Conservation (phyloP, 2,329 filamentous ascomycete genomes). For the Fusarium sp. region DNA sequence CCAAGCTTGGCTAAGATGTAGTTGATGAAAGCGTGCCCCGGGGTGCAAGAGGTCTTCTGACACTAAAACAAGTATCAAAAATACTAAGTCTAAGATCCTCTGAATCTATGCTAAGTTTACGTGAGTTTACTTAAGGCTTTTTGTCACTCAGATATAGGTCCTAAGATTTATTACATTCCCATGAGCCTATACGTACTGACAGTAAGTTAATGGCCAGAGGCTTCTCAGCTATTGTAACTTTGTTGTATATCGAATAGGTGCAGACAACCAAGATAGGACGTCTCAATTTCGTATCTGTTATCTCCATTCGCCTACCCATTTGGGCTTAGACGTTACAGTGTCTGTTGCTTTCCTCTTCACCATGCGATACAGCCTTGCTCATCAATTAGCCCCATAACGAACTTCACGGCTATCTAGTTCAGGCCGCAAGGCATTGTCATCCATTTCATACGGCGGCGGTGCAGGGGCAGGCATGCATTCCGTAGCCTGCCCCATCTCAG, state of each 20-base stretch:
- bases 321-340: background rate
- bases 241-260: background rate
- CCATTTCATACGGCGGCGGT: background rate
- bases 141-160: accelerated
- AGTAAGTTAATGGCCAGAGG: too few relatives aligned
- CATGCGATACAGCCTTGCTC: background rate
- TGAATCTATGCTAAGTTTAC: too few relatives aligned
- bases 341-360: too few relatives aligned
- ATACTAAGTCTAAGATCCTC: too few relatives aligned
- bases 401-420: background rate
- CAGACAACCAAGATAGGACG: background rate
- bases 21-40: too few relatives aligned
- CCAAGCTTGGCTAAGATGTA: background rate
- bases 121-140: too few relatives aligned
- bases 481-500: too few relatives aligned
- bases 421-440: accelerated
- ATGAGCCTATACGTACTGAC: too few relatives aligned
- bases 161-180: accelerated
- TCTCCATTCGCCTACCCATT: background rate
- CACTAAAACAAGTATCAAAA: too few relatives aligned
- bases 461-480: accelerated
- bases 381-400: background rate
- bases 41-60: too few relatives aligned
- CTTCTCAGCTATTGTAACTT: too few relatives aligned
- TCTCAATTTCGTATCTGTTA: background rate